Percentiles rank a stretch among this genome's conserved stretches.
phyloP scores from a whole-genome alignment of 352 stramenopile genomes.

The Phytopythium litorale region DNA sequence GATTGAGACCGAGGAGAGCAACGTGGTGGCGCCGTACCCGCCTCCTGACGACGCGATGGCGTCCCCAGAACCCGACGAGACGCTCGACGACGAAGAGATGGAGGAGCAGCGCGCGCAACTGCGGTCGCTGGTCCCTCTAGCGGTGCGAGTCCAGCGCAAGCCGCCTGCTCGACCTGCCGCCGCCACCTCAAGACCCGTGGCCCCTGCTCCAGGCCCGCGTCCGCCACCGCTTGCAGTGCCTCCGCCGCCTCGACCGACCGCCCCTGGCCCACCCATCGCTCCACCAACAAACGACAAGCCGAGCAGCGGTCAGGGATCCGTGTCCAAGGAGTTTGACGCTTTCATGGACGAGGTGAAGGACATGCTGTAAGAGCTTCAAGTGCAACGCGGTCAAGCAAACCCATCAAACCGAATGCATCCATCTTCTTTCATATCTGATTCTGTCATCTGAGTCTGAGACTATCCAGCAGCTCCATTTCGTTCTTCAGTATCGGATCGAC shows the following conservation, averaged over 20 bases:
- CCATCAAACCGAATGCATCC: conserved; percentile 3
- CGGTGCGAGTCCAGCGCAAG: conserved; percentile 52
- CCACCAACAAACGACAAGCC: conserved; percentile 4
- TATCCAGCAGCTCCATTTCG: background rate
- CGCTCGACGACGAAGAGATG: conserved; percentile 27
- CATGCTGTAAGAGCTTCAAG: conserved; percentile 10
- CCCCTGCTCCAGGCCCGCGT: conserved; percentile 1
- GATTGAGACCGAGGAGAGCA: conserved; percentile 11
- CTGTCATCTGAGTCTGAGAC: background rate
- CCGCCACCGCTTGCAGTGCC: background rate
- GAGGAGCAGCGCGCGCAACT: conserved; percentile 37
- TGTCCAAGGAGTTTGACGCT: conserved; percentile 55
- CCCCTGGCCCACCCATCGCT: background rate
- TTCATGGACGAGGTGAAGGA: conserved; percentile 76
- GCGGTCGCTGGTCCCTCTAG: conserved; percentile 53
- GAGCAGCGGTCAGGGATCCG: conserved; percentile 10
- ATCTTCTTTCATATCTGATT: conserved; percentile 1
- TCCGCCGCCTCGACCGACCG: conserved; percentile 3
- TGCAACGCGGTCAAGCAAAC: background rate
- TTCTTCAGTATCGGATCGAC: background rate
- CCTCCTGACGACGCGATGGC: conserved; percentile 2
- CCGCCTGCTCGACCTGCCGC: background rate
- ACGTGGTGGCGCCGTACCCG: conserved; percentile 38
- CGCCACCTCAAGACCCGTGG: background rate
- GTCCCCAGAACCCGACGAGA: conserved; percentile 7